phyloP scores from a whole-genome alignment of 768 basidiomycete genomes.

The Amanita phalloides region DNA sequence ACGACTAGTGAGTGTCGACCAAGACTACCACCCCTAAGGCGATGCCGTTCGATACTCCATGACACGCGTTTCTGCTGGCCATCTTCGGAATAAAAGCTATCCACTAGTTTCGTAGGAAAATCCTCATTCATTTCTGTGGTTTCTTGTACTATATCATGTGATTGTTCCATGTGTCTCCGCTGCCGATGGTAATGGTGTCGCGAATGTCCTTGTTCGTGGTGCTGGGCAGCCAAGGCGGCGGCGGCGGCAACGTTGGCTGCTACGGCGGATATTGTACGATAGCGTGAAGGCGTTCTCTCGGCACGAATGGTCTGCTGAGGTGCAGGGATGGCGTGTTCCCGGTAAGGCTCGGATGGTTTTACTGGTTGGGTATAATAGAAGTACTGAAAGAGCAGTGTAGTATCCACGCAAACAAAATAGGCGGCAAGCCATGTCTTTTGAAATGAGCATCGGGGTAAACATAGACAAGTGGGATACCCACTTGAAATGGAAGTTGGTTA shows the following conservation, averaged over 20 bases:
- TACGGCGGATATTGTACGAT: constrained; percentile 57
- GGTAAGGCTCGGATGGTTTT: constrained; percentile 23
- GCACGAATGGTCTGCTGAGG: constrained; percentile 31
- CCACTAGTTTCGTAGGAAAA: constrained; percentile 46
- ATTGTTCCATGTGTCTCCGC: constrained; percentile 16
- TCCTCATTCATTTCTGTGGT: constrained; percentile 33
- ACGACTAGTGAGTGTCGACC: constrained; percentile 21
- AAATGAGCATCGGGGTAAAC: constrained; percentile 6
- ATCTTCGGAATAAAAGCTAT: constrained; percentile 72
- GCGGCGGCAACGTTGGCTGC: constrained; percentile 67
- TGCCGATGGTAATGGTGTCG: constrained; percentile 17
- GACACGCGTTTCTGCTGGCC: constrained; percentile 48
- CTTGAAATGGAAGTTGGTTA: constrained; percentile 91
- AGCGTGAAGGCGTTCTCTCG: constrained; percentile 47
- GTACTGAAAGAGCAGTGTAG: constrained; percentile 68
- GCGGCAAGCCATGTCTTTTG: constrained; percentile 77
- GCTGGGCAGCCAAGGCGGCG: constrained; percentile 57
- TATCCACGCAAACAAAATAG: constrained; percentile 85
- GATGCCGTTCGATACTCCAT: constrained; percentile 53
- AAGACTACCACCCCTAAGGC: constrained; percentile 33
- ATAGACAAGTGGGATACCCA: constrained; percentile 21
- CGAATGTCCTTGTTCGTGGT: constrained; percentile 34
- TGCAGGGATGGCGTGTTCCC: constrained; percentile 30
- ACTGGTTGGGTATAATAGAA: constrained; percentile 52
- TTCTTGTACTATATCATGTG: constrained; percentile 12